Evolutionary conservation across 163 green algal species (phyloP).

Genomic region (Prototheca wickerhamii): DNA sequence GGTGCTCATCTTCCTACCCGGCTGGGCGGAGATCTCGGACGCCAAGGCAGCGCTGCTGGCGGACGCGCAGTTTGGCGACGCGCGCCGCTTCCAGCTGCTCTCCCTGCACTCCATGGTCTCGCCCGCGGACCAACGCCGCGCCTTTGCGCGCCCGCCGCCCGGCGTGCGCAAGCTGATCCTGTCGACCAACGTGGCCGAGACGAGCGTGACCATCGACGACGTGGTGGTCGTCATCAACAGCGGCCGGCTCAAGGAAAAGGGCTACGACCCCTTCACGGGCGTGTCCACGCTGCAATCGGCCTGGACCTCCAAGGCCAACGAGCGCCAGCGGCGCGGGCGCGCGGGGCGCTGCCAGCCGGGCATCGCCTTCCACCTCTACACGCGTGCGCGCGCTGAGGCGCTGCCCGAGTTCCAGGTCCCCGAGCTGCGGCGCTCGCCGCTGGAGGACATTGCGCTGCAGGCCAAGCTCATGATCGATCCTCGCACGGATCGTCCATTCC

Average conservation of each 20-base stretch:
- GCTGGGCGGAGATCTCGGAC: conserved; percentile 78
- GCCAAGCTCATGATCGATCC: conserved; percentile 44
- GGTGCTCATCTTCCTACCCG: conserved; percentile 79
- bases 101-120: conserved; percentile 72
- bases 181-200: conserved; percentile 87
- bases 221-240: conserved; percentile 78
- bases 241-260: conserved; percentile 77
- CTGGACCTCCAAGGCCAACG: conserved; percentile 49
- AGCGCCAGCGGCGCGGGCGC: conserved; percentile 62
- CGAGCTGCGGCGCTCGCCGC: conserved; percentile 74
- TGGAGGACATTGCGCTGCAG: conserved; percentile 83
- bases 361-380: conserved; percentile 79
- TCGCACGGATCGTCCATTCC: too few species aligned
- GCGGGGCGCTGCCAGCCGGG: conserved; percentile 69
- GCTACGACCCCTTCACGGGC: conserved; percentile 75
- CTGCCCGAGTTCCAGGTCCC: conserved; percentile 67
- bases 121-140: conserved; percentile 59
- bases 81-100: conserved; percentile 41
- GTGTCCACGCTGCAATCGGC: conserved; percentile 63
- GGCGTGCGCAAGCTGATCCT: conserved; percentile 78
- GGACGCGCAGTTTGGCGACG: neutral
- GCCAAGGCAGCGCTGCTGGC: conserved; percentile 32
- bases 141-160: conserved; percentile 44
- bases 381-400: conserved; percentile 26
- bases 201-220: conserved; percentile 87